Percentiles rank a stretch among this genome's conserved stretches.
These are phyloP conservation scores for Ogataea salicorniae DNA, from an alignment of 805 yeast species.

Conservation along the genomic window DNA sequence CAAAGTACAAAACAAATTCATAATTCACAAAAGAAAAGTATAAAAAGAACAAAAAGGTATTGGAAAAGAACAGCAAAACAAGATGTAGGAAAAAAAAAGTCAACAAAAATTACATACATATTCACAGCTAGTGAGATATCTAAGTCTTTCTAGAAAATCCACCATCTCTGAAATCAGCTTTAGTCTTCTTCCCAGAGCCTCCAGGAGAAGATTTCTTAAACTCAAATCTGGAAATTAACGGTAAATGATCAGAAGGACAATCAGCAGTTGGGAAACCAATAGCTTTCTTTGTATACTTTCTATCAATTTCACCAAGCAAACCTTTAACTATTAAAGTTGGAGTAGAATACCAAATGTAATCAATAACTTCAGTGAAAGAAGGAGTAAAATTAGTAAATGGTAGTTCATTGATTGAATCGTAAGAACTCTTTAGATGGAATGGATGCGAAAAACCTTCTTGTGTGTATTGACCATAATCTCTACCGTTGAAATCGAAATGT, in stretches of 20 bases:
- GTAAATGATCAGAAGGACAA: slow-evolving; percentile 92
- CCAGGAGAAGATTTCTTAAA: slow-evolving; percentile 42
- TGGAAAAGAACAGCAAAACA: not conserved
- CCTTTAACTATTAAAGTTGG: slow-evolving; percentile 78
- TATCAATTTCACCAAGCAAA: slow-evolving; percentile 77
- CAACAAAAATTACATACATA: not conserved
- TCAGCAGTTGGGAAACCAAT: slow-evolving; percentile 94
- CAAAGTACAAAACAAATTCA: not conserved
- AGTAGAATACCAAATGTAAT: slow-evolving; percentile 93
- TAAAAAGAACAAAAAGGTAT: not conserved
- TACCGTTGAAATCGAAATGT: slow-evolving; percentile 77
- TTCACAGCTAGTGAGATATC: not conserved
- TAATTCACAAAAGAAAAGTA: not conserved
- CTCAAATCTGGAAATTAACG: slow-evolving; percentile 75
- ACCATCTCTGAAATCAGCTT: slow-evolving; percentile 27
- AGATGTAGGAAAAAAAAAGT: not conserved
- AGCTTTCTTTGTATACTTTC: slow-evolving; percentile 64
- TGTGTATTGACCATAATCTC: slow-evolving; percentile 88
- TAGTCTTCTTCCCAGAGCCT: slow-evolving; percentile 15
- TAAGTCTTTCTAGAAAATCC: slow-evolving; percentile 27
- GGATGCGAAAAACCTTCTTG: slow-evolving; percentile 82
- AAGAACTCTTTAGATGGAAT: slow-evolving; percentile 79
- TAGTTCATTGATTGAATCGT: slow-evolving; percentile 77
- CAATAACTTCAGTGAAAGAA: slow-evolving; percentile 86
- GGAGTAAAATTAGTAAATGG: slow-evolving; percentile 96